phyloP scores from a whole-genome alignment of 2,329 filamentous ascomycete species.

The Scytalidium lignicola region DNA sequence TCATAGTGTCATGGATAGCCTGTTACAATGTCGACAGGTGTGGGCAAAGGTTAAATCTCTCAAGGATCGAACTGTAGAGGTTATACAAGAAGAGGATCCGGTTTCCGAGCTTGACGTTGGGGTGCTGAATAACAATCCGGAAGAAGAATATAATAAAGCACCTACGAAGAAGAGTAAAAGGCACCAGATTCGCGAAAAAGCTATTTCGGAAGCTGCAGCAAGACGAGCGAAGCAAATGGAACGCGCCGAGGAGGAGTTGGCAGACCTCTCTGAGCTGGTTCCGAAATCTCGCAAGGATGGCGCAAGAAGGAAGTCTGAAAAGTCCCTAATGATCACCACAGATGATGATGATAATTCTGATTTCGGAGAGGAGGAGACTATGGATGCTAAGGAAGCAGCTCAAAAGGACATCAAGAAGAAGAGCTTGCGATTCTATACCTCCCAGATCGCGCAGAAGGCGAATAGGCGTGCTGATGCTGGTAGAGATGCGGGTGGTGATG shows the following conservation, averaged over 20 bases:
- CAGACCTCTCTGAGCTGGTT: conserved; percentile 28
- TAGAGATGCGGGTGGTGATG: conserved; percentile 70
- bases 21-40: conserved; percentile 73
- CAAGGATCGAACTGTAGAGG: conserved; percentile 24
- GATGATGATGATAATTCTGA: conserved; percentile 76
- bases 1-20: conserved; percentile 82
- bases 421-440: conserved; percentile 94
- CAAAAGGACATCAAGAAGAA: conserved; percentile 90
- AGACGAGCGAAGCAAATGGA: conserved; percentile 28
- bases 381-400: conserved; percentile 73
- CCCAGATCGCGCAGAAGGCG: conserved; percentile 91
- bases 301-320: conserved; percentile 24
- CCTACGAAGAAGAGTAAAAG: conserved; percentile 33
- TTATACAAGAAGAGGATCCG: not conserved
- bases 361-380: conserved; percentile 81
- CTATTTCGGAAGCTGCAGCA: conserved; percentile 30
- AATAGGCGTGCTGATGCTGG: conserved; percentile 75
- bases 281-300: conserved; percentile 16
- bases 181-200: conserved; percentile 32
- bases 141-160: not conserved
- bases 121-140: not conserved
- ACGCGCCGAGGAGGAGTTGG: conserved; percentile 37
- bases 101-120: not conserved
- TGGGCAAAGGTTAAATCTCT: conserved; percentile 73
- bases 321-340: conserved; percentile 28